Conservation (phyloP, 169 alveolate species). For the Plasmodium inui region DNA sequence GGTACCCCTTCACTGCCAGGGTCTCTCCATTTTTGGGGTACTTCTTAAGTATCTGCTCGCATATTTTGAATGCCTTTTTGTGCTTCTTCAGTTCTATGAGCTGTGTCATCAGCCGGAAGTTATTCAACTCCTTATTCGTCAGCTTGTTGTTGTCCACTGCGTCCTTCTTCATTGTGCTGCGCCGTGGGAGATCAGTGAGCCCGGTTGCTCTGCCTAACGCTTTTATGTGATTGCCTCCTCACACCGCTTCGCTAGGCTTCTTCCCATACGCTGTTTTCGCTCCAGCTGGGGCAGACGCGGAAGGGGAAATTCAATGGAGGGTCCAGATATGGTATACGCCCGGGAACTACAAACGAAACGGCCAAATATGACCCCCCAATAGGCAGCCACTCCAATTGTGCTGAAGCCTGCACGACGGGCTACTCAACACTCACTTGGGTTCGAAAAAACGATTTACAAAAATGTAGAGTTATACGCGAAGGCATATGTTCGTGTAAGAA, state of each 20-base stretch:
- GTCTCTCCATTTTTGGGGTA: slow-evolving; percentile 72
- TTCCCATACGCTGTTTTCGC: background rate
- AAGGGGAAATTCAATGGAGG: background rate
- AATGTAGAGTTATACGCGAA: background rate
- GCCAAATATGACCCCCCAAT: background rate
- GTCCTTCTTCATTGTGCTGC: slow-evolving; percentile 25
- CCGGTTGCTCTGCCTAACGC: background rate
- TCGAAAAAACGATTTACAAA: background rate
- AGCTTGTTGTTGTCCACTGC: slow-evolving; percentile 21
- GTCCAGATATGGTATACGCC: background rate
- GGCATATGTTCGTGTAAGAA: background rate
- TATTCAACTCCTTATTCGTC: slow-evolving; percentile 52
- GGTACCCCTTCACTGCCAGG: slow-evolving; percentile 58
- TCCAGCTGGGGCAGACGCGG: background rate
- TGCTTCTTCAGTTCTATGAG: slow-evolving; percentile 64
- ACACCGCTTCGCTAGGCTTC: background rate
- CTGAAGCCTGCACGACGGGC: background rate
- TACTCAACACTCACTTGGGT: background rate
- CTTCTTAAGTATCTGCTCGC: slow-evolving; percentile 68
- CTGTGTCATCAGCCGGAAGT: slow-evolving; percentile 67
- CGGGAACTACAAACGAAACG: background rate
- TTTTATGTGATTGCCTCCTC: background rate
- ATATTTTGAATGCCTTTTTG: slow-evolving; percentile 65
- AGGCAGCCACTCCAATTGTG: background rate
- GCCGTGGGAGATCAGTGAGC: background rate